Evolutionary conservation across 179 eudicot genomes (phyloP), one percentile per base, ranked within the genome.

Genomic region (Silene coronaria): DNA sequence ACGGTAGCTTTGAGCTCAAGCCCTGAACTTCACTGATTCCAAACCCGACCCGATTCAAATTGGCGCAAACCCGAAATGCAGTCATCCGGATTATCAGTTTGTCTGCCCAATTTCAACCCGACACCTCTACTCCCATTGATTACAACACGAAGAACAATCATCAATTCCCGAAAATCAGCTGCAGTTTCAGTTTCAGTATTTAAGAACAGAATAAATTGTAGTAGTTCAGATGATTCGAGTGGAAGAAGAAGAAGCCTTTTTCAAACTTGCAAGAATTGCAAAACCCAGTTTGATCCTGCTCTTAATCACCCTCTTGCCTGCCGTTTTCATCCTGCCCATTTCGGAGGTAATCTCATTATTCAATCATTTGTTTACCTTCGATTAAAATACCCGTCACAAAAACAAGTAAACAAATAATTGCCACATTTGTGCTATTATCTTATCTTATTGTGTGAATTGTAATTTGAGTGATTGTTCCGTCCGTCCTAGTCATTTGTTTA

Each of bases 241-340:
- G 58, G 2, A 53, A 73, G 2, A 74, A 64, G 2, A 53, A 73
- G 2, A 74, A 64, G 11, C 22, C 78, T 77, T 3, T 51, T 51
- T 9, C 83, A 81, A 83, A 94, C 98, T 16, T 94, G 98, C 84
- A 94, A 86, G 85, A 82, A 80, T 76, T 94, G 98, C 82, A 94
- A 94, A 77, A 78, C 88, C 30, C 98, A 92, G 77, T 94, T 87
- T 85, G 91, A 94, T 48, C 88, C 92, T 70, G 58, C 78, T 67
- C 82, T 82, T 69, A 94, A 94, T 86, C 83, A 94, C 62, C 94
- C 96, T 32, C 88, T 84, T 36, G 88, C 98, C 79, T 94, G 97
- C 77, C 86, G 89, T 6, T 89, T 84, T 76, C 98, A 94, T 82
- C 82, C 94, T 73, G 88, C 96, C 65, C 98, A 94, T 84, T 92